Percentiles rank a stretch among this genome's conserved stretches.
phyloP scores from a whole-genome alignment of 306 rosid genomes.

The Dryas drummondii region DNA sequence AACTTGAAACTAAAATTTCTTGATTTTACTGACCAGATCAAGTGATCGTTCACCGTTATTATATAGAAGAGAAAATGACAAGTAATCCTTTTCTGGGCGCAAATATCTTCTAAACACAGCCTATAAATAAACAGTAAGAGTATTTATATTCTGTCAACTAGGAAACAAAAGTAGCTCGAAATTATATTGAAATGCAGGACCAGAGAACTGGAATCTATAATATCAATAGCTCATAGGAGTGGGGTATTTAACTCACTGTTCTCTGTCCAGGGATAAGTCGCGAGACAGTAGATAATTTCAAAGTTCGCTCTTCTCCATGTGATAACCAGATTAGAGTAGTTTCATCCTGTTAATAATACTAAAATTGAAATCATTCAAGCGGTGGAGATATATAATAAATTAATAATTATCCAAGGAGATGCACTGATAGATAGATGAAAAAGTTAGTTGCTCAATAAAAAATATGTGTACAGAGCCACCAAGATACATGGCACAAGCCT shows the following conservation, averaged over 20 bases:
- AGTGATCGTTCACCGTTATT: constrained; percentile 79
- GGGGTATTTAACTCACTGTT: constrained; percentile 70
- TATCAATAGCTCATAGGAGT: constrained; percentile 3
- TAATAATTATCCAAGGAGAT: constrained; percentile 4
- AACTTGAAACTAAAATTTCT: not conserved
- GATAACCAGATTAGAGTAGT: constrained; percentile 77
- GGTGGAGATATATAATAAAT: constrained; percentile 10
- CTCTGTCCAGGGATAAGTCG: constrained; percentile 84
- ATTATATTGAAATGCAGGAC: not conserved
- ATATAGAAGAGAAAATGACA: constrained; percentile 83
- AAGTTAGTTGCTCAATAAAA: constrained; percentile 8
- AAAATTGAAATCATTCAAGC: constrained; percentile 43
- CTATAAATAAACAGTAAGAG: constrained; percentile 42
- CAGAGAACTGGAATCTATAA: not conserved
- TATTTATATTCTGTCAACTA: constrained; percentile 5
- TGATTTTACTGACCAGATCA: constrained; percentile 73
- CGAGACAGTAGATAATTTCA: constrained; percentile 58
- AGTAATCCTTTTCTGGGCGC: constrained; percentile 90
- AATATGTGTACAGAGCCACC: not conserved
- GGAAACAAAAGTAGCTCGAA: constrained; percentile 3
- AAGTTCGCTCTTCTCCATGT: constrained; percentile 65
- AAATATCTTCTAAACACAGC: constrained; percentile 85
- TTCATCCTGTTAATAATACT: constrained; percentile 71
- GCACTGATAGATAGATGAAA: constrained; percentile 8
- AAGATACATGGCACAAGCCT: not conserved